phyloP scores from a whole-genome alignment of 108 stramenopile genomes.

The Cyclotella distinguenda region DNA sequence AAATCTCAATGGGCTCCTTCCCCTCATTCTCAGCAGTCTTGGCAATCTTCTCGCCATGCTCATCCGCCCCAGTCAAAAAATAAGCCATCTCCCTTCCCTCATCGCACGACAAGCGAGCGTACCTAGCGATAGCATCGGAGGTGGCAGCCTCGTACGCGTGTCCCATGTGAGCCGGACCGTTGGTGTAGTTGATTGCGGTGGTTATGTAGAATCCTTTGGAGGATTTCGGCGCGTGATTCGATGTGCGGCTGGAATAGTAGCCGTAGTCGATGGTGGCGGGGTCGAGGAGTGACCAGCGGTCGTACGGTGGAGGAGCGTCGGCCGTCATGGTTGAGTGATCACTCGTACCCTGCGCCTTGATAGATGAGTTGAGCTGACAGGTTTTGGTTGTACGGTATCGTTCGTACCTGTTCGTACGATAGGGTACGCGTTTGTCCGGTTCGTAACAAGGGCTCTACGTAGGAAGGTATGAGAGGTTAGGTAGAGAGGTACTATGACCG shows the following conservation, averaged over 20 bases:
- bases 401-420: no score
- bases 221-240: neutral
- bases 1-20: constrained; percentile 88
- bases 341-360: no score
- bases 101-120: constrained; percentile 64
- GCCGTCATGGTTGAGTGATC: constrained; percentile 10
- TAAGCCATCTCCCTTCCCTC: constrained; percentile 53
- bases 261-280: constrained; percentile 76
- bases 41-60: constrained; percentile 99
- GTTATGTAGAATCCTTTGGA: constrained; percentile 85
- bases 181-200: constrained; percentile 99
- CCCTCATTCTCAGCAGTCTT: constrained; percentile 84
- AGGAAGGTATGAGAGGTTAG: neutral
- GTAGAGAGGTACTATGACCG: neutral
- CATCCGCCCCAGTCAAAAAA: constrained; percentile 97
- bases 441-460: neutral
- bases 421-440: neutral
- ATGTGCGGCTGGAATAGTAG: constrained; percentile 32
- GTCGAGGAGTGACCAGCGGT: constrained; percentile 78
- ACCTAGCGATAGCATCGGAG: constrained; percentile 91
- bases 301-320: constrained; percentile 39
- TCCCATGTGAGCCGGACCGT: constrained; percentile 98
- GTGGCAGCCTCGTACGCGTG: constrained; percentile 97
- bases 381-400: no score
- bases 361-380: neutral